Conservation (phyloP, 768 basidiomycete genomes). For the Hemileccinum rubropunctum region DNA sequence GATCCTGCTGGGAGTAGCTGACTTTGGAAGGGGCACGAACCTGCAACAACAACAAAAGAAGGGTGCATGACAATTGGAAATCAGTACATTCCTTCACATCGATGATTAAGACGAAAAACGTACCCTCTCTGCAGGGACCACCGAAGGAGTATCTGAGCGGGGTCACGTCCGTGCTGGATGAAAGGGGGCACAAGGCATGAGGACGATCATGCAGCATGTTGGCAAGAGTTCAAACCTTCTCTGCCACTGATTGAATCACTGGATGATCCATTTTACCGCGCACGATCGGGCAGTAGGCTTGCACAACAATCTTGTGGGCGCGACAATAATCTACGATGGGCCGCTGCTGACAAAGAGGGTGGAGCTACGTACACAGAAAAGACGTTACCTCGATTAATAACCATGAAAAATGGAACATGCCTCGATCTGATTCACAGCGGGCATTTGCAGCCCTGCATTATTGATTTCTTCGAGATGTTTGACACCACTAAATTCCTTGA, state of each 20-base stretch:
- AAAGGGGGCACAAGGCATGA: conserved; percentile 1
- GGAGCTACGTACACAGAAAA: conserved; percentile 46
- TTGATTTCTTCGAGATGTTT: conserved; percentile 76
- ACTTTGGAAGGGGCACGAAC: conserved; percentile 82
- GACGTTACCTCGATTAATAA: conserved; percentile 5
- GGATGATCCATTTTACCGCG: conserved; percentile 55
- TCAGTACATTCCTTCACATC: neutral
- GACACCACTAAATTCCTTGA: conserved; percentile 47
- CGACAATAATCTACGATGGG: conserved; percentile 75
- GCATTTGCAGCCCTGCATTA: conserved; percentile 57
- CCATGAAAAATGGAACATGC: conserved; percentile 33
- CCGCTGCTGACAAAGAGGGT: conserved; percentile 80
- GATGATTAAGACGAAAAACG: conserved; percentile 17
- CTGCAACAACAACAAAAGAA: conserved; percentile 34
- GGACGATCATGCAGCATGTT: conserved; percentile 2
- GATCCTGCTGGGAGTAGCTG: conserved; percentile 67
- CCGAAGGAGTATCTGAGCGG: conserved; percentile 80
- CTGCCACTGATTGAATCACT: conserved; percentile 50
- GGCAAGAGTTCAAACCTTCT: conserved; percentile 45
- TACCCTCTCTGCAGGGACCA: conserved; percentile 89
- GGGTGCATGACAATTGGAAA: neutral
- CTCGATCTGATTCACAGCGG: conserved; percentile 82
- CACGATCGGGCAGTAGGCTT: conserved; percentile 78
- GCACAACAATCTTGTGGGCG: conserved; percentile 54
- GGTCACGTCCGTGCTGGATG: conserved; percentile 53